Percentiles rank a stretch among this genome's conserved stretches.
Conservation (phyloP, 257 asterid genomes). For the Penstemon newberryi region DNA sequence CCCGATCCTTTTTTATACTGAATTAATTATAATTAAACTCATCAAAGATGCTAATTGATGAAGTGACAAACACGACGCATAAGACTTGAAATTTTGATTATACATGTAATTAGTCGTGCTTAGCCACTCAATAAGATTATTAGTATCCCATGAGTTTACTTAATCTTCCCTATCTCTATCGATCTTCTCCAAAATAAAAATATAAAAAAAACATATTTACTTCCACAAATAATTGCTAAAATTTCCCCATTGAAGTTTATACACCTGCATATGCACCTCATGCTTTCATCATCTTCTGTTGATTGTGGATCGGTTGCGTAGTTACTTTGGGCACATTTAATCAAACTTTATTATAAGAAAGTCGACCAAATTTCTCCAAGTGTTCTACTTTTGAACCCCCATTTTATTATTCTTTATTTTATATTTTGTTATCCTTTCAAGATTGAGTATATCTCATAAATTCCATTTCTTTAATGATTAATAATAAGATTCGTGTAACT, state of each 20-base stretch:
- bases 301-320: constrained; percentile 13
- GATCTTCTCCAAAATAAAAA: too few relatives aligned
- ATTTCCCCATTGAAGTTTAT: constrained; percentile 4
- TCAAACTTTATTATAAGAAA: constrained; percentile 16
- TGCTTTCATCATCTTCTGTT: constrained; percentile 17
- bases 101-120: too few relatives aligned
- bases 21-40: too few relatives aligned
- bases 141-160: not conserved
- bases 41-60: too few relatives aligned
- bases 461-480: not conserved
- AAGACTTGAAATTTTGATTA: too few relatives aligned
- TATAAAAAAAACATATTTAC: too few relatives aligned
- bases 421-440: not conserved
- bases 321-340: constrained; percentile 23
- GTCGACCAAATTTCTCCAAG: constrained; percentile 18
- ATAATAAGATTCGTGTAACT: not conserved
- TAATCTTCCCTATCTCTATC: not conserved
- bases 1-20: too few relatives aligned
- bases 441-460: not conserved
- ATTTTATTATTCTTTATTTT: constrained; percentile 1
- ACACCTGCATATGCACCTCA: constrained; percentile 19
- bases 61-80: too few relatives aligned
- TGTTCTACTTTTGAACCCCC: not conserved
- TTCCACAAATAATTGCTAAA: not conserved
- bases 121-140: too few relatives aligned